Percentiles rank a stretch among this genome's conserved stretches.
Conservation (phyloP, 257 asterid species). For the Knoxia roxburghii region DNA sequence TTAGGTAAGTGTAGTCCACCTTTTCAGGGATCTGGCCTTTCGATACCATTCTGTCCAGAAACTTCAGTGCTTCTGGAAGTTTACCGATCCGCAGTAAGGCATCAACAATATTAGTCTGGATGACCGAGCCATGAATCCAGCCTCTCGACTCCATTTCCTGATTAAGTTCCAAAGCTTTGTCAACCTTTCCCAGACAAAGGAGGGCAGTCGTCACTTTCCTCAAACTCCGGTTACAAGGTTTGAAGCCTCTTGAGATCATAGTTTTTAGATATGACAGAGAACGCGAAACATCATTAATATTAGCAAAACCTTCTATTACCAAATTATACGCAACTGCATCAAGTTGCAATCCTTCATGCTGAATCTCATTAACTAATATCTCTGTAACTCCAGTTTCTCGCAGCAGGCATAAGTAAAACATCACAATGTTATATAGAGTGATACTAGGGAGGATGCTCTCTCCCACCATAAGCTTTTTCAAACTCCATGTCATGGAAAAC, state of each 20-base stretch:
- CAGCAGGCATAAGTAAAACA: conserved; percentile 44
- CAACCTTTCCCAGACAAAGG: conserved; percentile 36
- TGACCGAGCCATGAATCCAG: conserved; percentile 48
- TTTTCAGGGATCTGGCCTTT: conserved; percentile 37
- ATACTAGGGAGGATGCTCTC: conserved; percentile 33
- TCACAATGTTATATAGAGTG: conserved; percentile 44
- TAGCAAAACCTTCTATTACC: conserved; percentile 42
- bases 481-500: conserved; percentile 35
- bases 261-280: conserved; percentile 36
- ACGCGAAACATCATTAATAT: conserved; percentile 29
- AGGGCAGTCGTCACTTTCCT: conserved; percentile 42
- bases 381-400: conserved; percentile 27
- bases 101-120: conserved; percentile 46
- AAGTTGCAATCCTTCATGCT: conserved; percentile 35
- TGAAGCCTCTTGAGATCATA: conserved; percentile 50
- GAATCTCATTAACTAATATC: conserved; percentile 30
- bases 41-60: conserved; percentile 39
- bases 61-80: conserved; percentile 44
- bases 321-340: conserved; percentile 52
- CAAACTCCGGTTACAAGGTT: conserved; percentile 61
- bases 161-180: conserved; percentile 51
- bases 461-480: conserved; percentile 48
- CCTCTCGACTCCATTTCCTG: conserved; percentile 59
- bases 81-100: conserved; percentile 33
- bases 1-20: conserved; percentile 43